phyloP scores from a whole-genome alignment of 371 early-diverging fungal species.

The Rhizopus microsporus region DNA sequence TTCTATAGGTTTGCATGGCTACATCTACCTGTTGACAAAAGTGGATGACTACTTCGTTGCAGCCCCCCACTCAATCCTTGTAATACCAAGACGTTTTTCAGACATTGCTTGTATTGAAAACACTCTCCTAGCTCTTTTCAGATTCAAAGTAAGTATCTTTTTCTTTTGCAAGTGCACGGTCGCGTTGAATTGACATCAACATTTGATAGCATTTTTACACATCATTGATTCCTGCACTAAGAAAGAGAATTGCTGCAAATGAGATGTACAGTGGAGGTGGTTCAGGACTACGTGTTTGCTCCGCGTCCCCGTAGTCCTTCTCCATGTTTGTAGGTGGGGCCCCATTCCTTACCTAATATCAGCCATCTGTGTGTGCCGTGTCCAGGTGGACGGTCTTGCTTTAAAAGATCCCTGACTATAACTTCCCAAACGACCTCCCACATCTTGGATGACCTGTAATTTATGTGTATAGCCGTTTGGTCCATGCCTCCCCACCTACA shows the following conservation, averaged over 20 bases:
- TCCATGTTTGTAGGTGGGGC: too few species aligned
- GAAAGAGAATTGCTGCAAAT: conserved; percentile 6
- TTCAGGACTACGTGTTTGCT: too few species aligned
- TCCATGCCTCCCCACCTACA: too few species aligned
- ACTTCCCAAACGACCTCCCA: too few species aligned
- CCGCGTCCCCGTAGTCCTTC: too few species aligned
- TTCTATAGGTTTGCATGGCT: conserved; percentile 13
- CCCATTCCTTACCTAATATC: too few species aligned
- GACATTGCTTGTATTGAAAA: conserved; percentile 14
- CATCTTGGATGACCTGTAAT: too few species aligned
- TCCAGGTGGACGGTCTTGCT: too few species aligned
- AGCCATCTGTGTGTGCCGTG: too few species aligned
- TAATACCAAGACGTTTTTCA: conserved; percentile 19
- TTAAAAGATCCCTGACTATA: too few species aligned
- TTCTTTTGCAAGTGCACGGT: conserved; percentile 9
- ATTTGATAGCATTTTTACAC: conserved; percentile 5
- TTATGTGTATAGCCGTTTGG: too few species aligned
- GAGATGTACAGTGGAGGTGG: neutral
- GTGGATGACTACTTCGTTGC: conserved; percentile 12
- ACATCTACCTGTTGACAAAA: conserved; percentile 9
- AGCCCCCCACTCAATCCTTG: conserved; percentile 3
- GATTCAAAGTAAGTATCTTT: neutral
- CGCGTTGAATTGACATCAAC: conserved; percentile 9
- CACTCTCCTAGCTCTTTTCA: neutral
- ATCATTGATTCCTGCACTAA: conserved; percentile 12